Conservation (phyloP, 345 rosid genomes). For the Lepidium sativum region DNA sequence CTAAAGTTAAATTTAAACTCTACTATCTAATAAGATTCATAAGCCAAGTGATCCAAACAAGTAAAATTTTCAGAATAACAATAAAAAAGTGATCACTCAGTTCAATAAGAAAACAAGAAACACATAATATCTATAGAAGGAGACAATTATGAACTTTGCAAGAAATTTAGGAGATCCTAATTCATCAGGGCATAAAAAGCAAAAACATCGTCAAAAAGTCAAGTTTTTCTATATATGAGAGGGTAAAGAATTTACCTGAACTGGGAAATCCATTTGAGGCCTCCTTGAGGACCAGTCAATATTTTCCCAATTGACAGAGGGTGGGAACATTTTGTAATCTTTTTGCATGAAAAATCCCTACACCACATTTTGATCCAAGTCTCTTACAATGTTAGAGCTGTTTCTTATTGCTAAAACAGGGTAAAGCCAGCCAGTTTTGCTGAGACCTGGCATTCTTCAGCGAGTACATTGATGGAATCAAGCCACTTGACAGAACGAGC, state of each 20-base stretch:
- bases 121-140: not conserved
- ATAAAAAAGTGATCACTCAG: not conserved
- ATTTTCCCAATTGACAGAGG: slow-evolving; percentile 88
- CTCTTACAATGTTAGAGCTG: slow-evolving; percentile 3
- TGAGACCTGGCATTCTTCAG: slow-evolving; percentile 79
- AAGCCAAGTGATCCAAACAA: not conserved
- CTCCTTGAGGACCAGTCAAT: slow-evolving; percentile 80
- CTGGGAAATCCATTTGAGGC: slow-evolving; percentile 99
- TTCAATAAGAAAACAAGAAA: not conserved
- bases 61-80: not conserved
- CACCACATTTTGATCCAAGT: slow-evolving; percentile 7
- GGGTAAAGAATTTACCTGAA: slow-evolving; percentile 50
- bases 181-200: not conserved
- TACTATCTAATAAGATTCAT: not conserved
- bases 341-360: slow-evolving; percentile 98
- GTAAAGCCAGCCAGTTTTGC: not conserved
- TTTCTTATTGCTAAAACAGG: not conserved
- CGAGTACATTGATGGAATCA: slow-evolving; percentile 69
- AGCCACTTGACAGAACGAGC: slow-evolving; percentile 99
- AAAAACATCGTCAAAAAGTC: not conserved
- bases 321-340: slow-evolving; percentile 98
- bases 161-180: not conserved
- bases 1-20: not conserved
- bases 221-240: not conserved
- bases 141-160: not conserved